Base-by-base conservation (phyloP, 108 stramenopile species). In the Pseudonitzschia multistriata region DNA sequence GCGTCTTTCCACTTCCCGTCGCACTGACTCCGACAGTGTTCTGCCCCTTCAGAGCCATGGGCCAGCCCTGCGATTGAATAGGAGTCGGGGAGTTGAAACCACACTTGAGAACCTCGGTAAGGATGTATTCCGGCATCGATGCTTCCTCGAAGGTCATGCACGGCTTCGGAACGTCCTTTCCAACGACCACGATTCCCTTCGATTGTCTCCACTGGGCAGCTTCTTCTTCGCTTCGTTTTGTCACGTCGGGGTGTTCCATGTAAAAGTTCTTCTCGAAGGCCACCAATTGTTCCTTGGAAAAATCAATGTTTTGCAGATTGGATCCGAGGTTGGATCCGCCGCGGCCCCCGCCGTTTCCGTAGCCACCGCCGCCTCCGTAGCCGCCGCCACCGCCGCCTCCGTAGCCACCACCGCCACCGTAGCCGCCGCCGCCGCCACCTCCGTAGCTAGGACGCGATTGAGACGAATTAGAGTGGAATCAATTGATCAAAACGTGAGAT, bases 11-110 rank as follows among this genome's bases (percentile, higher is more conserved):
- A 55, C 83, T 84, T 21, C 99, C 99, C 0, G 99, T 99, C 30
- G 94, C 91, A 24, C 84, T 81, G 50, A 99, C 88, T 29, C 98
- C 98, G 31, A 99, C 97, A 87, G 98, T 96, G 77, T 99, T 98
- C 47, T 90, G 85, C 29, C 98, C 98, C 62, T 91, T 84, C 45
- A 99, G 70, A 0, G 98, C 99, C 96, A 99, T 98, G n/a, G 99
- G 99, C 98, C 98, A 99, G 19, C 98, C 98, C 72, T 99, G 98
- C 30, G 86, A 82, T 89, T 99, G 99, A 64, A 99, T 99, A 4
- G 99, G 97, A 37, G 99, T 96, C 0, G 99, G 99, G 67, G 80
- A 84, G 8, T 92, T 85, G 75, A 98, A 99, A 19, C 99, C 99
- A 28, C 90, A 90, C 77, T 95, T 92, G 50, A 95, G 65, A 7